Base-by-base conservation (phyloP, 768 basidiomycete genomes). In the Auriculariales sp. region DNA sequence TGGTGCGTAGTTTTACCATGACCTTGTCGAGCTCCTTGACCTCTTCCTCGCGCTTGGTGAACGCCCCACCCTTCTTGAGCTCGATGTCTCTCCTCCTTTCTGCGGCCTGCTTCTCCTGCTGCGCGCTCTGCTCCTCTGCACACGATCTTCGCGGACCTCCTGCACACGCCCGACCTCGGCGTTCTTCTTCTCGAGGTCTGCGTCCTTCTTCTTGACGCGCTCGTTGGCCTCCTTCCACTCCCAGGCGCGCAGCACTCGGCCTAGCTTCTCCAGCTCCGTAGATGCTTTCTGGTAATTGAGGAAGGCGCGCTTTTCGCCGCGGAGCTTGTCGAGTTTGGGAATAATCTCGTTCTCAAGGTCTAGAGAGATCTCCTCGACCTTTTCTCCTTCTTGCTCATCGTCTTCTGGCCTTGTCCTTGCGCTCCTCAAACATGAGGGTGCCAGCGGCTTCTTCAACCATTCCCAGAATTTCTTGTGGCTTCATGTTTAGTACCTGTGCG, bases 401-500 rank as follows among this genome's bases (percentile, higher is more conserved):
- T 95, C 65, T 86, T 90, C 60, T 83, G 5, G 94, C 93, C 63
- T 95, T 95, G 62, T 95, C 92, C 61, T 98, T 99, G 15, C 88
- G 79, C 49, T 98, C 94, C 62, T 99, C 95, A 59, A 97, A 99
- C 95, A 98, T 98, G 25, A 90, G 82, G 27, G 95, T 99, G 4
- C 95, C 95, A 0, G 93, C 90, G 0, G 95, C 95, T 63, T 99
- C 95, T 64, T 98, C 95, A 2, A 98, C 88, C 87, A 99, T 94
- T 1, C 92, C 90, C 11, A 99, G 75, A 53, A 98, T 94, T 63
- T 99, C 95, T 69, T 86, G 84, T 0, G 95, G 93, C 24, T 89
- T 83, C 95, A 99, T 98, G 65, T 97, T 98, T 45, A 99, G 78
- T 3, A 90, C 86, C 83, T 83, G 28, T 32, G 25, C 7, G 31